Evolutionary conservation across 192 early-diverging fungal genomes (phyloP).

Genomic region (Oehlia diaphana): DNA sequence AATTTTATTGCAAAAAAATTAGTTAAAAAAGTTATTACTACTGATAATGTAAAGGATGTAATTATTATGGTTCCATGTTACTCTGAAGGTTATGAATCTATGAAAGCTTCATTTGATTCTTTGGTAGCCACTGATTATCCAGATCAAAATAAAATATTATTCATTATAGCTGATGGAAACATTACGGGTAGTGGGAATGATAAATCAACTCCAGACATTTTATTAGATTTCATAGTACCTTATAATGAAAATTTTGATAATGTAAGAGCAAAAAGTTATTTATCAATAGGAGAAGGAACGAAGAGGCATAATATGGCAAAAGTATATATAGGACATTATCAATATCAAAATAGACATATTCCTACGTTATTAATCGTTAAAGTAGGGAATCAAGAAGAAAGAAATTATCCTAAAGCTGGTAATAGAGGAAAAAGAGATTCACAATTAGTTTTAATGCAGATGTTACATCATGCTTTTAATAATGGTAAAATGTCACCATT

Average conservation of each 20-base stretch:
- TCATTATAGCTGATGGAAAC: conserved; percentile 80
- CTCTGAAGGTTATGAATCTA: conserved; percentile 72
- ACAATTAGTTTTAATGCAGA: conserved; percentile 83
- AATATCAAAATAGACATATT: conserved; percentile 62
- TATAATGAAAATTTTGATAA: not conserved
- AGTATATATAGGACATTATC: conserved; percentile 90
- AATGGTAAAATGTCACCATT: conserved; percentile 88
- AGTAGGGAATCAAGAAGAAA: conserved; percentile 69
- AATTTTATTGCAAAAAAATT: not conserved
- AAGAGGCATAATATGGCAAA: conserved; percentile 93
- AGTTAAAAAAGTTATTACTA: not conserved
- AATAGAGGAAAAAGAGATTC: conserved; percentile 89
- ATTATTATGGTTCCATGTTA: conserved; percentile 79
- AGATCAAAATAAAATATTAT: conserved; percentile 71
- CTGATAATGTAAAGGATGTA: not conserved
- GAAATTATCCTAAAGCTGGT: conserved; percentile 57
- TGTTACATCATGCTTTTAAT: conserved; percentile 64
- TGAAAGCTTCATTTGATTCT: conserved; percentile 76
- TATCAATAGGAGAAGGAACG: conserved; percentile 84
- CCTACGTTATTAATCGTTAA: conserved; percentile 78
- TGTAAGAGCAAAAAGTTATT: conserved; percentile 58
- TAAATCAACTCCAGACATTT: conserved; percentile 70
- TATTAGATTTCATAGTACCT: conserved; percentile 6
- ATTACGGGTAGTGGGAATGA: conserved; percentile 74
- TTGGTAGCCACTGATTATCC: conserved; percentile 72